Percentiles rank a stretch among this genome's conserved stretches.
Conservation (phyloP, 2,329 filamentous ascomycete species). For the Aspergillus ibericus region DNA sequence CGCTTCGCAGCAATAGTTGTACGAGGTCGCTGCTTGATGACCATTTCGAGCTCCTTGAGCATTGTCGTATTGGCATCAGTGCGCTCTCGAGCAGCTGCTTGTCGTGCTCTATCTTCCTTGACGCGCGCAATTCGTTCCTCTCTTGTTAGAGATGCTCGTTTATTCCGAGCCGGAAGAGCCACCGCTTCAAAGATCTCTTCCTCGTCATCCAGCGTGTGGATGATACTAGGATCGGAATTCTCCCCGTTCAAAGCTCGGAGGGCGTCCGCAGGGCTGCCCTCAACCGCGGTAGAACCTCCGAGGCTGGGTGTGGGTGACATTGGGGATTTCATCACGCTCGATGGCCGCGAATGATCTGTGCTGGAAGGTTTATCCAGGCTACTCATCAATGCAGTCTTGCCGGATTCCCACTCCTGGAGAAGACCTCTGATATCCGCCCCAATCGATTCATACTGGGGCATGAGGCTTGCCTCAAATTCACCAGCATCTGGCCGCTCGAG, state of each 20-base stretch:
- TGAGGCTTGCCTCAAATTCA: slow-evolving; percentile 74
- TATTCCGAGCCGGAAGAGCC: slow-evolving; percentile 66
- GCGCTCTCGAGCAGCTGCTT: slow-evolving; percentile 70
- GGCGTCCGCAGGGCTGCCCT: slow-evolving; percentile 65
- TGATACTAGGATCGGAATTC: slow-evolving; percentile 31
- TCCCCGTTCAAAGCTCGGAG: slow-evolving; percentile 78
- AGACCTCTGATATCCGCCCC: slow-evolving; percentile 80
- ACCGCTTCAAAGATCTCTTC: slow-evolving; percentile 91
- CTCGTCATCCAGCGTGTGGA: slow-evolving; percentile 47
- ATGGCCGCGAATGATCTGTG: slow-evolving; percentile 57
- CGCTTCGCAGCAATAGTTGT: slow-evolving; percentile 37
- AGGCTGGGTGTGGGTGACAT: slow-evolving; percentile 49
- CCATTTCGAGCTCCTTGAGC: slow-evolving; percentile 87
- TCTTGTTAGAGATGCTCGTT: slow-evolving; percentile 69
- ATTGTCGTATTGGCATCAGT: slow-evolving; percentile 82
- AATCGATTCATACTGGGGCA: slow-evolving; percentile 92
- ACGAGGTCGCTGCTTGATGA: slow-evolving; percentile 65
- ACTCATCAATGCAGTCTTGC: slow-evolving; percentile 76
- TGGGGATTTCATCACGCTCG: slow-evolving; percentile 45
- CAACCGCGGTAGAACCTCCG: slow-evolving; percentile 50
- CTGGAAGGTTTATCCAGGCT: slow-evolving; percentile 79
- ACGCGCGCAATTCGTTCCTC: slow-evolving; percentile 87
- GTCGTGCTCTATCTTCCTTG: slow-evolving; percentile 78
- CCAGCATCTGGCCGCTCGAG: slow-evolving; percentile 69
- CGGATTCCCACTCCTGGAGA: slow-evolving; percentile 82